Evolutionary conservation across 2,329 filamentous ascomycete genomes (phyloP).

Genomic region (Chrysoporthe deuterocubensis): DNA sequence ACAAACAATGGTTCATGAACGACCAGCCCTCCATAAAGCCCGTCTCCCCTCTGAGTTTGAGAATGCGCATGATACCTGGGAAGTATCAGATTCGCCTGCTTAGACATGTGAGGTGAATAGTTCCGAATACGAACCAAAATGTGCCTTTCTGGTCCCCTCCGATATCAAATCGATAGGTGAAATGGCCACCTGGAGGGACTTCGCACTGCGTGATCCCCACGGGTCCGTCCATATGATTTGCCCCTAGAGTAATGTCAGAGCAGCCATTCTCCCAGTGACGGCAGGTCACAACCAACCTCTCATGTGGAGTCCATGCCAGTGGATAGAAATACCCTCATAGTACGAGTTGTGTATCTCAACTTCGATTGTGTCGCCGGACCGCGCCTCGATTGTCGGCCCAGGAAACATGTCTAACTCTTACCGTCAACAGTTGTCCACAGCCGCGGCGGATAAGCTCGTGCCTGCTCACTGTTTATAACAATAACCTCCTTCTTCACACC

Average conservation of each 20-base stretch:
- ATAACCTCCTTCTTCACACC: constrained; percentile 55
- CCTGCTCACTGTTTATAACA: constrained; percentile 49
- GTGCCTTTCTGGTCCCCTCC: constrained; percentile 36
- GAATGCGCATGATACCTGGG: constrained; percentile 46
- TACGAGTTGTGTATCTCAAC: constrained; percentile 48
- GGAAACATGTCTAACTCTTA: constrained; percentile 40
- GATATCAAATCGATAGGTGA: constrained; percentile 24
- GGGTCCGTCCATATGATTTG: constrained; percentile 35
- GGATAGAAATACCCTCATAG: constrained; percentile 46
- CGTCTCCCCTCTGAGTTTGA: constrained; percentile 47
- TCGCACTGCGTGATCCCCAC: constrained; percentile 23
- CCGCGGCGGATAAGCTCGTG: background rate
- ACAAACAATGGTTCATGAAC: constrained; percentile 44
- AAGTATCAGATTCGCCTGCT: background rate
- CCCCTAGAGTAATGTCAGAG: background rate
- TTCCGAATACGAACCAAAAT: constrained; percentile 45
- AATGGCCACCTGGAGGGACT: constrained; percentile 13
- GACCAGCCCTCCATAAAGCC: constrained; percentile 51
- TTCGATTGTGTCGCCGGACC: constrained; percentile 49
- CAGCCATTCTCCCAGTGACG: background rate
- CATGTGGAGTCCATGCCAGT: constrained; percentile 53
- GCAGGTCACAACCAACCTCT: constrained; percentile 34
- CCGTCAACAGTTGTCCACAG: background rate
- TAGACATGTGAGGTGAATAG: background rate
- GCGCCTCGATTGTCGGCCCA: constrained; percentile 53